Percentiles rank a stretch among this genome's conserved stretches.
phyloP scores from a whole-genome alignment of 148 eudicot species.

The Camellia japonica region DNA sequence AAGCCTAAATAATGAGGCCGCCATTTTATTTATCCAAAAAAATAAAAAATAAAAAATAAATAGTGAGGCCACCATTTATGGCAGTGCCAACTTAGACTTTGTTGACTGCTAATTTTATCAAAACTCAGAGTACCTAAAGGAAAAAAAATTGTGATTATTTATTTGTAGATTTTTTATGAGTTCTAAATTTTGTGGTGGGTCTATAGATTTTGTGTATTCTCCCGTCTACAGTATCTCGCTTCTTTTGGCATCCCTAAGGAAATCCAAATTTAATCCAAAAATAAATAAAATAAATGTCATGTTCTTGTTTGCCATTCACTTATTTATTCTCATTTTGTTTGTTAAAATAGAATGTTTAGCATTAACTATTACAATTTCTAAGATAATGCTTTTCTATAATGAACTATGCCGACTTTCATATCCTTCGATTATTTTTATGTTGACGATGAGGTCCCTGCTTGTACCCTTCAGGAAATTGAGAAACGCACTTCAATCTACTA shows the following conservation, averaged over 20 bases:
- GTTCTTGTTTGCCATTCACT: not conserved
- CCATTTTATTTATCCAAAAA: too few species aligned
- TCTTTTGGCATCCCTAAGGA: not conserved
- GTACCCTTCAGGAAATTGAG: conserved; percentile 53
- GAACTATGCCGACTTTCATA: not conserved
- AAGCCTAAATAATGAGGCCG: too few species aligned
- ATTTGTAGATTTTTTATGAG: not conserved
- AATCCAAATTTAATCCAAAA: not conserved
- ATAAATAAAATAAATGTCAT: too few species aligned
- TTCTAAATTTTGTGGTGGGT: not conserved
- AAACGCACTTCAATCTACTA: conserved; percentile 55
- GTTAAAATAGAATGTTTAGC: not conserved
- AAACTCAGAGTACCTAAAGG: not conserved
- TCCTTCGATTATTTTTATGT: not conserved
- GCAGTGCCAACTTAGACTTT: too few species aligned
- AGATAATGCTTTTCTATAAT: not conserved
- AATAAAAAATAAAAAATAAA: too few species aligned
- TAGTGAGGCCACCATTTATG: too few species aligned
- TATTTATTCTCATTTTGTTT: conserved; percentile 3
- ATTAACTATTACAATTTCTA: not conserved
- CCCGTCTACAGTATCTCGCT: not conserved
- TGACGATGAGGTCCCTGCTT: conserved; percentile 4
- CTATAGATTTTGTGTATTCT: not conserved
- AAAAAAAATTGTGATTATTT: not conserved
- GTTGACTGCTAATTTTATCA: too few species aligned